phyloP scores from a whole-genome alignment of 2,329 filamentous ascomycete species.

The Botrytis medusae region DNA sequence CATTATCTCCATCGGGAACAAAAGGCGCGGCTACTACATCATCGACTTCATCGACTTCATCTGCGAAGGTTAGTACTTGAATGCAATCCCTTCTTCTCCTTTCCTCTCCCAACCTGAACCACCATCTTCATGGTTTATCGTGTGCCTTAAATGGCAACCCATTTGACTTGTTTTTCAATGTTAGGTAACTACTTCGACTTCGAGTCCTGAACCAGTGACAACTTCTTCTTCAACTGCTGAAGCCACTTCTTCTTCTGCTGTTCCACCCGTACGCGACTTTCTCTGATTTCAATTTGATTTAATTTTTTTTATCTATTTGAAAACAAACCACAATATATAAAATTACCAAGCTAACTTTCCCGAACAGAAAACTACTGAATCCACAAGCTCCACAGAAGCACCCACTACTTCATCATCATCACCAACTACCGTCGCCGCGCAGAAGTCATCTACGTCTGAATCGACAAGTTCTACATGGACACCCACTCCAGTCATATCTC shows the following conservation, averaged over 20 bases:
- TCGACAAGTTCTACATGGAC: conserved; percentile 38
- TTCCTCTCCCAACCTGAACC: conserved; percentile 4
- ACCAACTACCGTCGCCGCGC: conserved; percentile 13
- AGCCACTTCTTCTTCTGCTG: conserved; percentile 6
- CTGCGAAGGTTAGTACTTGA: conserved; percentile 33
- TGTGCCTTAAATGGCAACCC: conserved; percentile 34
- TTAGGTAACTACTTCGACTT: conserved; percentile 35
- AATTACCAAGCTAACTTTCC: conserved; percentile 12
- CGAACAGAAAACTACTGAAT: conserved; percentile 3
- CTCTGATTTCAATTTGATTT: conserved; percentile 2
- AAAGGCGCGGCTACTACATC: conserved; percentile 27
- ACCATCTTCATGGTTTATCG: conserved; percentile 10
- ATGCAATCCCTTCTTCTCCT: neutral
- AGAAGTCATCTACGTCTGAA: conserved; percentile 16
- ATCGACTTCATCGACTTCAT: conserved; percentile 25
- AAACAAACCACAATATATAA: neutral
- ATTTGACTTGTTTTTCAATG: conserved; percentile 38
- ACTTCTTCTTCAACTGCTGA: conserved; percentile 18
- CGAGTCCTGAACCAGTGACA: conserved; percentile 21
- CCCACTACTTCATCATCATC: conserved; percentile 10
- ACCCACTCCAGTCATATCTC: conserved; percentile 41
- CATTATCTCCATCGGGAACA: conserved; percentile 58
- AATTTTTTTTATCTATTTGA: neutral
- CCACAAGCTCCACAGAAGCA: conserved; percentile 17
- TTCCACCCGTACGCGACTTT: conserved; percentile 42